phyloP scores from a whole-genome alignment of 345 rosid genomes.

The Eutrema heterophyllum region DNA sequence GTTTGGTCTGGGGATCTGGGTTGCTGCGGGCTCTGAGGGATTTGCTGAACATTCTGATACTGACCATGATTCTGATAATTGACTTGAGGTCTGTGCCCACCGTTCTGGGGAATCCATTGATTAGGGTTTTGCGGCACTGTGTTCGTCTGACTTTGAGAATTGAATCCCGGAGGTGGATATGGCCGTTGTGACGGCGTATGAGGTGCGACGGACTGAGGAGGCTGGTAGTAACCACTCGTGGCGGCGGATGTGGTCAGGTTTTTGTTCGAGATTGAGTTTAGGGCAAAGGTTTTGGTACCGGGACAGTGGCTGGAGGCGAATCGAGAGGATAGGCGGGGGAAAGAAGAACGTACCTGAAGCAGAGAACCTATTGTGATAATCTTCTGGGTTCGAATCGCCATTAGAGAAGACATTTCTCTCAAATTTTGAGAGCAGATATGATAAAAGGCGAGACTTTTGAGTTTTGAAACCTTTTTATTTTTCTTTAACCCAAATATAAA shows the following conservation, averaged over 20 bases:
- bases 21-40: conserved; percentile 23
- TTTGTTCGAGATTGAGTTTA: conserved; percentile 21
- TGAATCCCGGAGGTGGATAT: conserved; percentile 21
- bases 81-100: conserved; percentile 23
- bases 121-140: conserved; percentile 19
- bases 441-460: background rate
- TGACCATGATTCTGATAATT: too few species aligned
- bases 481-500: background rate
- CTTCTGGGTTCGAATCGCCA: conserved; percentile 38
- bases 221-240: conserved; percentile 32
- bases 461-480: background rate
- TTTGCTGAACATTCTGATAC: conserved; percentile 23
- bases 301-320: background rate
- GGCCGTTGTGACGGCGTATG: conserved; percentile 19
- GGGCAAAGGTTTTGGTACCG: conserved; percentile 1
- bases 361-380: conserved; percentile 20
- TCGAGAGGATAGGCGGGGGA: conserved; percentile 12
- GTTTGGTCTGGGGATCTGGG: conserved; percentile 36
- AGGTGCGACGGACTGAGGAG: conserved; percentile 8
- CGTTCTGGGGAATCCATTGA: conserved; percentile 31
- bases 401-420: conserved; percentile 42
- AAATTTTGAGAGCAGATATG: background rate
- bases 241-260: conserved; percentile 40
- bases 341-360: conserved; percentile 29
- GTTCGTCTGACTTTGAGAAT: conserved; percentile 30